Evolutionary conservation across 768 basidiomycete genomes (phyloP), one percentile per base, ranked within the genome.

Genomic region (Lactarius trivialis): DNA sequence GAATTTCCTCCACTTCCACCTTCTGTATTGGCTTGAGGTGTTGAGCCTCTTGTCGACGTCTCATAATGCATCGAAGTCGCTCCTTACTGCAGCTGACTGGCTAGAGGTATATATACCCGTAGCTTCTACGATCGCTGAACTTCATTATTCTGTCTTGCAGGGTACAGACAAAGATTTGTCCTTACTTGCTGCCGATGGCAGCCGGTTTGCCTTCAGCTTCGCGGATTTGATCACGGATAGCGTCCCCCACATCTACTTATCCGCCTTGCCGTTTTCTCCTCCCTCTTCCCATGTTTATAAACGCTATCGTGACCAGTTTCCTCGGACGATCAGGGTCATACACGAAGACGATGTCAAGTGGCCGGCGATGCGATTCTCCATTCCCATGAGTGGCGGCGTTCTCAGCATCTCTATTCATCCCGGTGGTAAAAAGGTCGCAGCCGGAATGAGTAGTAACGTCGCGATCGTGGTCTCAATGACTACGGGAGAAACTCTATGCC

Each of bases 1-100:
- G 6, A 39, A 56, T 4, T 71, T 76, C 56, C 60, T 71, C 26
- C 53, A 70, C 45, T 33, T 58, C 0, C 65, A 65, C 15, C 66
- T 78, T 4, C 67, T 78, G 6, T 76, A 70, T 56, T 78, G 77
- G 77, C 57, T 78, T 11, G 78, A 78, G 55, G 72, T 71, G 7
- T 66, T 78, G n/a, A 71, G 70, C 45, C 37, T 73, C 14, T 58
- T 60, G 11, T 57, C 62, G 17, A 51, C 64, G 15, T 52, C 69
- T 11, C 11, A 55, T 12, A n/a, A 57, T 17, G 72, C 65, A 9
- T 36, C 58, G 37, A 30, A n/a, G 68, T 68, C 64, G 49, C 28
- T 60, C 50, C 53, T 69, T 58, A 2, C 56, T 61, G 60, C 58
- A 37, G 32, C 63, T 7, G 28, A 55, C 28, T 66, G 65, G 65